Evolutionary conservation across 2,329 filamentous ascomycete species (phyloP), one percentile per base, ranked within the genome.

Genomic region (Aciculosporium take): DNA sequence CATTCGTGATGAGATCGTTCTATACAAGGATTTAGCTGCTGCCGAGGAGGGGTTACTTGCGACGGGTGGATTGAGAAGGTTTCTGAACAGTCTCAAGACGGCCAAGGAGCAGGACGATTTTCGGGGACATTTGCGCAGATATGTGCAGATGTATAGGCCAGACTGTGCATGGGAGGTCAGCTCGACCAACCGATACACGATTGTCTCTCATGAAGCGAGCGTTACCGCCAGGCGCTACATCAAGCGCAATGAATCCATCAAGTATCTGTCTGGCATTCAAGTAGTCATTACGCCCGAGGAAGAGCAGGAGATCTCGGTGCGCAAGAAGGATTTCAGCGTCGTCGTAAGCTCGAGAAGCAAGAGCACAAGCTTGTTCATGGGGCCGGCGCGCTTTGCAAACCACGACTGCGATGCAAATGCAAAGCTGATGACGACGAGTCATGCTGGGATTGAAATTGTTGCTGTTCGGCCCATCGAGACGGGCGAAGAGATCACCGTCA

Each of bases 401-500:
- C 91, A 98, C 62, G 91, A 98, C 60, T 98, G 91, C 63, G 74
- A 83, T 50, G 86, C 91, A 25, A 98, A 96, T 64, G 88, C 88
- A 7, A 76, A 80, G 55, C 72, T 98, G 34, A 81, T 84, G 51
- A 95, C 86, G 28, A 82, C 78, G 28, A 85, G 87, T 35, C 76
- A 81, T 43, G 79, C 88, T 44, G 86, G 86, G 28, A 95, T 98
- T 66, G 84, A 93, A 55, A 88, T 98, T 43, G 76, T 94, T 38
- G 86, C 91, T 3, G 76, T 79, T 27, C 77, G 79, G 49, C 73
- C 88, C 44, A 96, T 98, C 46, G 74, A 81, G 9, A 68, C 82
- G 1, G 91, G 88, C 3, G 88, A 98, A 46, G 91, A 98, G 59
- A 94, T 98, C 45, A 98, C 91, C 0, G 91, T 98, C 0, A 89